phyloP scores from a whole-genome alignment of 768 basidiomycete species.

The Bullera alba region DNA sequence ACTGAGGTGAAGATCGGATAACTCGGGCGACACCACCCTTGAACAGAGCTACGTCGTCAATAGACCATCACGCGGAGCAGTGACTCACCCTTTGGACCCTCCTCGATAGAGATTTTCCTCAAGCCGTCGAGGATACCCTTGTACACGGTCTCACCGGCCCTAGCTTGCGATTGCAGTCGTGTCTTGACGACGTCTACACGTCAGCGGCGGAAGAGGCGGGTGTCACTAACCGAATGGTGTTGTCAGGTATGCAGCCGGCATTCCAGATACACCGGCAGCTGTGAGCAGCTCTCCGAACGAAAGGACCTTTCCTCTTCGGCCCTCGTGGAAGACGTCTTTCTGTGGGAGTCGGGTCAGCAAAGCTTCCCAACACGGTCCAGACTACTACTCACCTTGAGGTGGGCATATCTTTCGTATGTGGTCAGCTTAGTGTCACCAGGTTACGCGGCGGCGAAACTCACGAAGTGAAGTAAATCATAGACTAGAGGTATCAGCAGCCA shows the following conservation, averaged over 20 bases:
- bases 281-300: conserved; percentile 90
- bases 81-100: conserved; percentile 38
- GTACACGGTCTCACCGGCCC: conserved; percentile 84
- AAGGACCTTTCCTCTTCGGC: conserved; percentile 86
- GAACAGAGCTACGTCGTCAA: conserved; percentile 74
- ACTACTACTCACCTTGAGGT: conserved; percentile 47
- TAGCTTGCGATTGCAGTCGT: conserved; percentile 83
- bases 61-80: conserved; percentile 67
- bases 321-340: conserved; percentile 90
- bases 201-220: not conserved
- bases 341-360: conserved; percentile 51
- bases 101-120: conserved; percentile 70
- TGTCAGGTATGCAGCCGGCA: conserved; percentile 69
- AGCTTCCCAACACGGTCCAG: conserved; percentile 6
- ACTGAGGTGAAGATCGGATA: conserved; percentile 52
- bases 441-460: conserved; percentile 36
- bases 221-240: conserved; percentile 10
- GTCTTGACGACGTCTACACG: conserved; percentile 86
- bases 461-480: conserved; percentile 60
- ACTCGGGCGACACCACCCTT: conserved; percentile 34
- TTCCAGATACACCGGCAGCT: conserved; percentile 60
- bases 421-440: not conserved
- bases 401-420: conserved; percentile 52
- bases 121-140: conserved; percentile 85
- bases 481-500: conserved; percentile 42